phyloP scores from a whole-genome alignment of 768 basidiomycete species.

The Pleurotus tuber-regium region DNA sequence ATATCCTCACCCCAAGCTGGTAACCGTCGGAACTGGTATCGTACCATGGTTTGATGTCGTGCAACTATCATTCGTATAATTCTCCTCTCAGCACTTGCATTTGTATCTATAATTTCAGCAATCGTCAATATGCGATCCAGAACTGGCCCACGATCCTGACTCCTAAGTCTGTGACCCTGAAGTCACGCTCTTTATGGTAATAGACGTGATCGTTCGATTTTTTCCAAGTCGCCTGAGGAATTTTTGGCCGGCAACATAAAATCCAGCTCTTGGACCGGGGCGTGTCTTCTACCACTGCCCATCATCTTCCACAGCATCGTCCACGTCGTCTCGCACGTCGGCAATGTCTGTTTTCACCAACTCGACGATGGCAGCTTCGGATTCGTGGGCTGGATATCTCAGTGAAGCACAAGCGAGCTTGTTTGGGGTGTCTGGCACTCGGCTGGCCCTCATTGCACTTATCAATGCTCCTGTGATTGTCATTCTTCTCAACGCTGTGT shows the following conservation, averaged over 20 bases:
- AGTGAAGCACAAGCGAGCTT: slow-evolving; percentile 38
- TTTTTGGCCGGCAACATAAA: slow-evolving; percentile 5
- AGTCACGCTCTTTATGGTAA: too few relatives aligned
- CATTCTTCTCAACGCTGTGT: slow-evolving; percentile 70
- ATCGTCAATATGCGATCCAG: too few relatives aligned
- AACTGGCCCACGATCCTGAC: too few relatives aligned
- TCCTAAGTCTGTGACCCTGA: too few relatives aligned
- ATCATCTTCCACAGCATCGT: neutral
- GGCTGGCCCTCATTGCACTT: slow-evolving; percentile 43
- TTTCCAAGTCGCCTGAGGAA: slow-evolving; percentile 3
- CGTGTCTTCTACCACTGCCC: neutral
- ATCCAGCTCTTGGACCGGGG: neutral
- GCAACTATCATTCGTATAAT: too few relatives aligned
- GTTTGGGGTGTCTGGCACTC: slow-evolving; percentile 28
- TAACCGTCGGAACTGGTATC: too few relatives aligned
- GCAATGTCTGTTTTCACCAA: slow-evolving; percentile 22
- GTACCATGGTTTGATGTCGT: too few relatives aligned
- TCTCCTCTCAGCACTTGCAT: too few relatives aligned
- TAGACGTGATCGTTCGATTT: slow-evolving; percentile 10
- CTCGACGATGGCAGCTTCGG: slow-evolving; percentile 34
- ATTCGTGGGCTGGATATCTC: slow-evolving; percentile 44
- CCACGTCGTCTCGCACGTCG: neutral
- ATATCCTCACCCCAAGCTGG: too few relatives aligned
- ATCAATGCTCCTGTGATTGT: slow-evolving; percentile 68
- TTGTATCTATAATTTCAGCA: too few relatives aligned